phyloP scores from a whole-genome alignment of 176 grass and related monocot genomes.

The Oryza coarctata region DNA sequence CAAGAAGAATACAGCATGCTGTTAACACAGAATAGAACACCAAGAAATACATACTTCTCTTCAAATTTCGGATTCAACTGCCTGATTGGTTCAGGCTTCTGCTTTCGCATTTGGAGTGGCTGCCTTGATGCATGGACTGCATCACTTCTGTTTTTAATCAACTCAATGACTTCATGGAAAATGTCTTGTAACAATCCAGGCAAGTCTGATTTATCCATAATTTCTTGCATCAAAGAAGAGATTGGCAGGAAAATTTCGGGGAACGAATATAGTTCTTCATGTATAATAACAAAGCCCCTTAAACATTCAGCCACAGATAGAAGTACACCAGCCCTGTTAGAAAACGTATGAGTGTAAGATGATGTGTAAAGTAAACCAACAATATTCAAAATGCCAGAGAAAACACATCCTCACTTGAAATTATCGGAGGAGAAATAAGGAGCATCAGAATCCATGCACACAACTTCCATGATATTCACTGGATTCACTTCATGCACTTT shows the following conservation, averaged over 20 bases:
- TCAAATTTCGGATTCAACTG: conserved; percentile 92
- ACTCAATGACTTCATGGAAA: conserved; percentile 66
- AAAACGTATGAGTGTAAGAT: conserved; percentile 19
- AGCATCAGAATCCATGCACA: conserved; percentile 63
- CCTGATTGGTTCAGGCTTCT: conserved; percentile 83
- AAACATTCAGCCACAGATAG: conserved; percentile 71
- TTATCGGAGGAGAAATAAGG: conserved; percentile 61
- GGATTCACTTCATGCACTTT: conserved; percentile 43
- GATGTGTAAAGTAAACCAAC: conserved; percentile 12
- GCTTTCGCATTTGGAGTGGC: conserved; percentile 77
- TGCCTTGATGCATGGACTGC: conserved; percentile 63
- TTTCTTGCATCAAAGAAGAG: conserved; percentile 53
- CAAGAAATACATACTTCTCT: conserved; percentile 71
- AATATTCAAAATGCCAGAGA: background rate
- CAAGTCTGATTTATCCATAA: conserved; percentile 53
- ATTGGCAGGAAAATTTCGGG: conserved; percentile 86
- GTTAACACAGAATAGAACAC: conserved; percentile 12
- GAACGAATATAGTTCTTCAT: conserved; percentile 71
- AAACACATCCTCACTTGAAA: conserved; percentile 61
- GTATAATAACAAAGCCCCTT: conserved; percentile 74
- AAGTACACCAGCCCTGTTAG: conserved; percentile 63
- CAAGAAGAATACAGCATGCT: background rate
- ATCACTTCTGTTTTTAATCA: conserved; percentile 65
- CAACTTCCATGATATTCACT: conserved; percentile 61
- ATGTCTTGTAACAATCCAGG: conserved; percentile 43